Evolutionary conservation across 371 early-diverging fungal genomes (phyloP).

Genomic region (Syncephalastrum contaminatum): DNA sequence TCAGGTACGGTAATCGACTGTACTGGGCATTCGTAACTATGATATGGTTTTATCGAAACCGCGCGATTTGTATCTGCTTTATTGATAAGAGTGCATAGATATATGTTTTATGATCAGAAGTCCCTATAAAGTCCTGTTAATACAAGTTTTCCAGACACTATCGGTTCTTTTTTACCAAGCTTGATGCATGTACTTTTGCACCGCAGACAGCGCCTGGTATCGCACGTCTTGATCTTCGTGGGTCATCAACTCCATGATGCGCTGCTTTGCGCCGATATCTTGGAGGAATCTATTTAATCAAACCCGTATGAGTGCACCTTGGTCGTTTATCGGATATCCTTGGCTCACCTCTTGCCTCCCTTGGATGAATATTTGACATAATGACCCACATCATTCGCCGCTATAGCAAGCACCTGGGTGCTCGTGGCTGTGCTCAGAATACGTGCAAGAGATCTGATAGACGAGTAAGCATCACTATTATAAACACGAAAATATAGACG

Average conservation of each 20-base stretch:
- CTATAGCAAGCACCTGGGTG: conserved; percentile 77
- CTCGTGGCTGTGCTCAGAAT: conserved; percentile 66
- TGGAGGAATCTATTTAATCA: conserved; percentile 66
- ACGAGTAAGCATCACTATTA: neutral
- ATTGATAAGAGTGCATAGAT: too few relatives aligned
- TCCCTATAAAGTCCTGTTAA: too few relatives aligned
- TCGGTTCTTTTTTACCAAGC: conserved; percentile 6
- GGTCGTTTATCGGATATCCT: neutral
- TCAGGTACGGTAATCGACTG: too few relatives aligned
- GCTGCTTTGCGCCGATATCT: conserved; percentile 88
- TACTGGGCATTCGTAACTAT: too few relatives aligned
- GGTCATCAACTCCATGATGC: conserved; percentile 94
- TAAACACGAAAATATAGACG: neutral
- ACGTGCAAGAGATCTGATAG: conserved; percentile 58
- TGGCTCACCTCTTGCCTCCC: conserved; percentile 72
- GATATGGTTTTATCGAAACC: too few relatives aligned
- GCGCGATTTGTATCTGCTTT: too few relatives aligned
- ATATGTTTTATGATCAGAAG: too few relatives aligned
- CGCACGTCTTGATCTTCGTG: conserved; percentile 82
- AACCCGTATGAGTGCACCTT: neutral
- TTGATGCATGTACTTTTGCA: conserved; percentile 68
- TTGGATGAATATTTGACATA: conserved; percentile 83
- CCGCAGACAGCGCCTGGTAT: conserved; percentile 88
- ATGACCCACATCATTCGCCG: conserved; percentile 92
- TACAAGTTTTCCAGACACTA: too few relatives aligned